Conservation (phyloP, 352 stramenopile genomes). For the Nothophytophthora sp. region DNA sequence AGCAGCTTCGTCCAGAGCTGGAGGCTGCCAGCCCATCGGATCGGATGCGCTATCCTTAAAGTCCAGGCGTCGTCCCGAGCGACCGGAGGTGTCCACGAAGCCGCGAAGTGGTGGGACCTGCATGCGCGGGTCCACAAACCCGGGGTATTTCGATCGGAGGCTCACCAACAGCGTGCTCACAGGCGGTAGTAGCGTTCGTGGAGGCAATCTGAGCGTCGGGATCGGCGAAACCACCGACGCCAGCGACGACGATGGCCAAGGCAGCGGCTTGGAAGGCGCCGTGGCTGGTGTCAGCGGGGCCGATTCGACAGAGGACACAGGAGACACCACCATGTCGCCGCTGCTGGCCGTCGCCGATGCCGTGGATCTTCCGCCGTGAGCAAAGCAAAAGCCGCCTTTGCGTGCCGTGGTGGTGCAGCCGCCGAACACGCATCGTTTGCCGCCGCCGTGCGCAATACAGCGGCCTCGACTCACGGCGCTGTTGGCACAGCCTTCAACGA, state of each 20-base stretch:
- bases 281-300: conserved; percentile 9
- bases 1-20: too few relatives aligned
- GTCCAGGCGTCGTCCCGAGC: not conserved
- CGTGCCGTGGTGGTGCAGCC: conserved; percentile 79
- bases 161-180: conserved; percentile 30
- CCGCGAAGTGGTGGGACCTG: conserved; percentile 33
- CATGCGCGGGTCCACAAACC: conserved; percentile 15
- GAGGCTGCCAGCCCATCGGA: too few relatives aligned
- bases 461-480: conserved; percentile 83
- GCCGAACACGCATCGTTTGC: conserved; percentile 76
- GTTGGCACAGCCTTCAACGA: conserved; percentile 60
- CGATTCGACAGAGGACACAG: not conserved
- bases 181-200: conserved; percentile 28
- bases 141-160: conserved; percentile 11
- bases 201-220: conserved; percentile 24
- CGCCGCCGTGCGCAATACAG: conserved; percentile 83
- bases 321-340: conserved; percentile 11
- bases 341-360: conserved; percentile 11
- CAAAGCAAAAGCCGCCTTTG: conserved; percentile 84
- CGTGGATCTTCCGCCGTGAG: conserved; percentile 58
- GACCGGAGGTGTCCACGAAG: conserved; percentile 11
- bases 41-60: conserved; percentile 1
- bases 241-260: conserved; percentile 6
- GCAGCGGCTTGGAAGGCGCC: conserved; percentile 3
- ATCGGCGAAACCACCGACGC: conserved; percentile 21